These are phyloP conservation scores for Cymodocea nodosa DNA, from an alignment of 116 monocot genomes.

Conservation along the genomic window DNA sequence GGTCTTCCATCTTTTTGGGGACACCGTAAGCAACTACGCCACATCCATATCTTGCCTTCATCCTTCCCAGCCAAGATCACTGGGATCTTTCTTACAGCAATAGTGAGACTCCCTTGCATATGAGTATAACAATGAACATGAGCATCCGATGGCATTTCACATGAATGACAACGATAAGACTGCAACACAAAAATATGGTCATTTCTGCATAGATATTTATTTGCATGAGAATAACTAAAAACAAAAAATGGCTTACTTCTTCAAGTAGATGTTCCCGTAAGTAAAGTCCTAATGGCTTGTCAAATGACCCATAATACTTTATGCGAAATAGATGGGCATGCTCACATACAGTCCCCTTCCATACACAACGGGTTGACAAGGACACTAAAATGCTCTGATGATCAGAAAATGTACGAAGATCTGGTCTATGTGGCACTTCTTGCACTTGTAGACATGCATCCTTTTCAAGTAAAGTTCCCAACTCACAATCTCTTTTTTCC, in stretches of 20 bases:
- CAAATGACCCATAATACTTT: slow-evolving; percentile 88
- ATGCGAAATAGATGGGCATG: slow-evolving; percentile 85
- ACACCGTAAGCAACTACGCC: slow-evolving; percentile 79
- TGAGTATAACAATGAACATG: slow-evolving; percentile 95
- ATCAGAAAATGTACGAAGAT: slow-evolving; percentile 58
- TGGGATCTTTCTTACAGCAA: slow-evolving; percentile 72
- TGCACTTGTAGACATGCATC: slow-evolving; percentile 10
- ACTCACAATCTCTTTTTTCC: background rate
- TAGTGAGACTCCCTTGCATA: slow-evolving; percentile 80
- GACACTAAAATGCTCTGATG: slow-evolving; percentile 95
- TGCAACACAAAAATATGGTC: slow-evolving; percentile 7
- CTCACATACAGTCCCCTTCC: slow-evolving; percentile 95
- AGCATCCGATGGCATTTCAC: slow-evolving; percentile 92
- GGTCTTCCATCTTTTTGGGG: slow-evolving; percentile 59
- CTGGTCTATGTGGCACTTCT: slow-evolving; percentile 29
- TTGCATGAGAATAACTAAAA: slow-evolving; percentile 1
- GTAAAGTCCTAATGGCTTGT: slow-evolving; percentile 89
- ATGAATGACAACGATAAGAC: slow-evolving; percentile 59
- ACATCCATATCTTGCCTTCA: slow-evolving; percentile 98
- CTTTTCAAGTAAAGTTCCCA: slow-evolving; percentile 2
- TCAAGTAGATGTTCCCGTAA: slow-evolving; percentile 81
- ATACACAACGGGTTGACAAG: slow-evolving; percentile 71
- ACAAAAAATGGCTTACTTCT: slow-evolving; percentile 32
- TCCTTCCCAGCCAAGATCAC: slow-evolving; percentile 53
- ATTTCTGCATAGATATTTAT: background rate